These are phyloP conservation scores for Sphagnum magellanicum DNA, from an alignment of 228 moss, liverwort and hornwort species.

Conservation along the genomic window DNA sequence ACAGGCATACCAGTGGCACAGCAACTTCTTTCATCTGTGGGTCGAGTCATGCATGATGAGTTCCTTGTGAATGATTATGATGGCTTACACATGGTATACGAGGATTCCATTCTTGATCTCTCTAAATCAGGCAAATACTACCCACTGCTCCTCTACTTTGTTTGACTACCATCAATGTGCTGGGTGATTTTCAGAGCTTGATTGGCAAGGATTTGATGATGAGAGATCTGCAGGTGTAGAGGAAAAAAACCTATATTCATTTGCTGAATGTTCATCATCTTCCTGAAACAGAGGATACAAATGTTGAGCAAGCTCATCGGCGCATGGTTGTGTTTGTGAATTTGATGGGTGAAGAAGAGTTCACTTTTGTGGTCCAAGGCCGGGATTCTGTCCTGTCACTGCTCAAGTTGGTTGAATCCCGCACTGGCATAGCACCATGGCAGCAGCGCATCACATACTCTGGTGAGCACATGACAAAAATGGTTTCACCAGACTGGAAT, in stretches of 20 bases:
- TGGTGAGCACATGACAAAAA: constrained; percentile 22
- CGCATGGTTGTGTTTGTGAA: constrained; percentile 84
- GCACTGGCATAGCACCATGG: constrained; percentile 69
- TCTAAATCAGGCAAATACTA: constrained; percentile 44
- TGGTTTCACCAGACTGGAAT: no score
- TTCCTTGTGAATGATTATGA: constrained; percentile 42
- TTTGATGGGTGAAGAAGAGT: constrained; percentile 82
- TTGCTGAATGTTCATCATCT: no score
- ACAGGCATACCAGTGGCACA: constrained; percentile 45
- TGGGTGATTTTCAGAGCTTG: no score
- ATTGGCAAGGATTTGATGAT: no score
- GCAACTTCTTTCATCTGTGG: constrained; percentile 48
- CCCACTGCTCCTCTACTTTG: no score
- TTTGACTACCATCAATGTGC: no score
- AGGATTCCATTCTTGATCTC: constrained; percentile 55
- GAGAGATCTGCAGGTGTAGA: no score
- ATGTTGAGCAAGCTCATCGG: constrained; percentile 69
- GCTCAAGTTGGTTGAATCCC: constrained; percentile 60
- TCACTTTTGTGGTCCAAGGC: constrained; percentile 77
- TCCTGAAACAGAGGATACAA: constrained; percentile 63
- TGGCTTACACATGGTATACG: constrained; percentile 36
- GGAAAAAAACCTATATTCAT: no score
- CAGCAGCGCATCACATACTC: constrained; percentile 80
- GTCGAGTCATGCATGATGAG: constrained; percentile 59
- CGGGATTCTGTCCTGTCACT: constrained; percentile 74